Percentiles rank a stretch among this genome's conserved stretches.
phyloP scores from a whole-genome alignment of 108 stramenopile genomes.

The Licmophora abbreviata region DNA sequence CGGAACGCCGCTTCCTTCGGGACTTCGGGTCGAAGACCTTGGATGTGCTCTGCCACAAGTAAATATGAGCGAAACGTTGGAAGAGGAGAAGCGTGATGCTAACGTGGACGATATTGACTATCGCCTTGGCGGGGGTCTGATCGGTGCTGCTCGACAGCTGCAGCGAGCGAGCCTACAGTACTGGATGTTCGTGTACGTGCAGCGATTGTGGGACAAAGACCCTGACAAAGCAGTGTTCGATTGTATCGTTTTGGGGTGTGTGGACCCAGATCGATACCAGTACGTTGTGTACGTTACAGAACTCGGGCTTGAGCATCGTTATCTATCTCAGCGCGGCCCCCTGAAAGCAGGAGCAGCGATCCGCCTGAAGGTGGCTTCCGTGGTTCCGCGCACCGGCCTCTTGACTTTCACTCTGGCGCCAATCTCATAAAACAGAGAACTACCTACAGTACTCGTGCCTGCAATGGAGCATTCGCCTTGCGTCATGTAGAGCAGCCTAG shows the following conservation, averaged over 20 bases:
- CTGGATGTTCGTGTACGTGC: slow-evolving; percentile 75
- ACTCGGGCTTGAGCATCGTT: slow-evolving; percentile 68
- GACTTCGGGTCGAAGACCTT: slow-evolving; percentile 30
- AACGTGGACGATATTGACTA: slow-evolving; percentile 49
- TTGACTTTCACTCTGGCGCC: too few relatives aligned
- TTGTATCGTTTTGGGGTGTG: slow-evolving; percentile 55
- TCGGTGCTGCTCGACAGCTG: slow-evolving; percentile 40
- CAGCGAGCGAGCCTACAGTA: slow-evolving; percentile 55
- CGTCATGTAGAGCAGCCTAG: too few relatives aligned
- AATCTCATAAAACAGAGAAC: too few relatives aligned
- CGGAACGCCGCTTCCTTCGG: slow-evolving; percentile 34
- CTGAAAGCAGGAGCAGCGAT: slow-evolving; percentile 45
- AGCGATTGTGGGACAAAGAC: slow-evolving; percentile 20
- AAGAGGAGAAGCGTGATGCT: slow-evolving; percentile 2
- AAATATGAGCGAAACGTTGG: not conserved
- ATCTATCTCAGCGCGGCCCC: slow-evolving; percentile 38
- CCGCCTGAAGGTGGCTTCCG: slow-evolving; percentile 37
- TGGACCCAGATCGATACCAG: slow-evolving; percentile 44
- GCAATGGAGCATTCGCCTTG: too few relatives aligned
- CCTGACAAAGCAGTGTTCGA: slow-evolving; percentile 36
- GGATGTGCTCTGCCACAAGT: slow-evolving; percentile 24
- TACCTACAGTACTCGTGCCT: too few relatives aligned
- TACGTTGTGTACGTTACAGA: slow-evolving; percentile 67
- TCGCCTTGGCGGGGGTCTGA: slow-evolving; percentile 33
- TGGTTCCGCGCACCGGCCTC: slow-evolving; percentile 47